Base-by-base conservation (phyloP, 1,284 basidiomycete genomes). In the Ustilago vetiveriae region DNA sequence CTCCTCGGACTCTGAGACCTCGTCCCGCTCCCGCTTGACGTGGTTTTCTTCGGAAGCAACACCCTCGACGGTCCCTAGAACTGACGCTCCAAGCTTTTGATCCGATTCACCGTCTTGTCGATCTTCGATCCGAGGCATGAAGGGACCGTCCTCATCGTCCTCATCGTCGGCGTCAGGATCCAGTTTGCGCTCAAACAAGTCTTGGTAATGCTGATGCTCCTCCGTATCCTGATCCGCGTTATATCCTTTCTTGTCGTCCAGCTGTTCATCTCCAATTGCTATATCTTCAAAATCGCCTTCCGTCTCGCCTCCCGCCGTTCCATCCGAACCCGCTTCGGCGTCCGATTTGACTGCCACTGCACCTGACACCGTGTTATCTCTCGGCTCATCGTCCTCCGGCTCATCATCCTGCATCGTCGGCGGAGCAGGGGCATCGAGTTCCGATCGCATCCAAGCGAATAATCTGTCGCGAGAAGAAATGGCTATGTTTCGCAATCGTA, bases 401-500 rank as follows among this genome's bases (percentile, higher is more conserved):
- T 44, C 43, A 16, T 71, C 45, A 3, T 69, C 66, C 16, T 72
- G 56, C 52, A 76, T 58, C 11, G 46, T 48, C 0, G 77, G 77
- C 17, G 77, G 77, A 9, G 56, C 50, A 19, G 67, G 69, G 4
- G 54, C 52, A 48, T 76, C 66, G 9, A 76, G 54, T 35, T 75
- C 53, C 4, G 48, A 35, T 3, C 77, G 60, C 77, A 79, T 78
- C 77, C 77, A 79, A 1, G 58, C 54, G 52, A 79, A 79, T 6
- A 79, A 62, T 42, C 72, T 72, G 26, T 79, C 76, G 11, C 63
- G 58, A 3, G 76, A 72, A 13, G 53, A 48, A 11, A 73, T 47
- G 16, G 70, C 69, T 19, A 78, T 75, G 45, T 79, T 75, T n/a
- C 77, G 67, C 44, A 79, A 32, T 14, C 77, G 50, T 0, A 79